Evolutionary conservation across 495 filamentous ascomycete genomes (phyloP), one percentile per base, ranked within the genome.

Genomic region (Penicillium simplicissimum): DNA sequence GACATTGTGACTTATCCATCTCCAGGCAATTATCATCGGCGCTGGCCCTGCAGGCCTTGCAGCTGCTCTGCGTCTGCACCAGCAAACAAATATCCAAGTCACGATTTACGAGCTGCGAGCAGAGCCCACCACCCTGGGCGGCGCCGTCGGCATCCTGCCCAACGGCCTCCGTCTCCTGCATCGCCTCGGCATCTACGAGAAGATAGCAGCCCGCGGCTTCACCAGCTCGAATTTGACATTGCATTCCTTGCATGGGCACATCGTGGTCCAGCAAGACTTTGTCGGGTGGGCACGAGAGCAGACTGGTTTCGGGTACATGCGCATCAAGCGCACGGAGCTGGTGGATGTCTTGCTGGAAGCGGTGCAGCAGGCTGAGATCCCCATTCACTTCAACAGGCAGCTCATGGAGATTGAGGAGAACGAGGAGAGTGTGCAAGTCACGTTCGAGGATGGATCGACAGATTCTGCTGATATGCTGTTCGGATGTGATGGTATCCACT

Each of bases 401-500:
- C 21, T 79, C 0, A 38, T 35, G 0, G 35, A 36, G 7, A 61
- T 74, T 23, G 38, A 62, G 7, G 71, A 74, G 8, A 31, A 49
- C 0, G 60, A 52, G 1, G 38, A 45, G 7, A 58, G 61, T 11
- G 65, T 76, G 4, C 63, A 43, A 2, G 66, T 73, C 1, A 58
- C 51, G 15, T 76, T 78, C 48, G 61, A 62, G 1, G 74, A 78
- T 53, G 74, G 72, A 0, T 60, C 61, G 2, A 47, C 23, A 0
- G 74, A 72, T 21, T 68, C 74, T 0, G 81, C 75, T 0, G 81
- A 81, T 71, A 34, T 89, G 13, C 64, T 87, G 9, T 71, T 88
- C 54, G 85, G 81, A 7, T 82, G 83, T 15, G 85, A 88, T 72
- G 86, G 86, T 0, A 82, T 86, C 15, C 81, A 81, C 38, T 78